These are phyloP conservation scores for Neonectria sp. DNA, from an alignment of 2,329 filamentous ascomycete genomes.

Conservation along the genomic window DNA sequence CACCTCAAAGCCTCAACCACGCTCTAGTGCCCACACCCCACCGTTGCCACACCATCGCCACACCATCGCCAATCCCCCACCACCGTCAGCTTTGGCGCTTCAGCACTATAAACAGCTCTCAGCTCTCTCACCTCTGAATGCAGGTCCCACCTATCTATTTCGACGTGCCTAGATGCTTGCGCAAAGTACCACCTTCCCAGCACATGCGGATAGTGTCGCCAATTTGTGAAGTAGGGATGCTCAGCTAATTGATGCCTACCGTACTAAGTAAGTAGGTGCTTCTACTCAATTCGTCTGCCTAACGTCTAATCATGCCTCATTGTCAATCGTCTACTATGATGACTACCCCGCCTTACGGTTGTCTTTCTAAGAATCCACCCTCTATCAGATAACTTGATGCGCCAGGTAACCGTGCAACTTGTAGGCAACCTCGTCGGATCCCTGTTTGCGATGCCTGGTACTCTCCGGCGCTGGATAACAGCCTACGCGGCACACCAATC, in stretches of 20 bases:
- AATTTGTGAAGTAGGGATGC: background rate
- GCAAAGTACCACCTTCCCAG: background rate
- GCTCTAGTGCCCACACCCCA: too few relatives aligned
- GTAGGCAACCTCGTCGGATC: background rate
- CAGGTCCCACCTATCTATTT: conserved; percentile 8
- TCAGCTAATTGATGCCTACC: background rate
- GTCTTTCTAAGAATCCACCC: background rate
- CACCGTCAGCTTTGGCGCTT: background rate
- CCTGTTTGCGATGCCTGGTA: background rate
- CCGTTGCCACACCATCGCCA: background rate
- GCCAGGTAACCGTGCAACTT: background rate
- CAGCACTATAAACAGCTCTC: background rate
- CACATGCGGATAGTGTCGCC: background rate
- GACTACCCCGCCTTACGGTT: background rate
- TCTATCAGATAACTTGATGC: too few relatives aligned
- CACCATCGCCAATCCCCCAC: conserved; percentile 14
- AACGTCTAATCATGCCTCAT: background rate
- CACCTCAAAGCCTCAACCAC: background rate
- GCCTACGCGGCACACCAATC: conserved; percentile 47
- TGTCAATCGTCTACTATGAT: background rate
- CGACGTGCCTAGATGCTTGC: background rate
- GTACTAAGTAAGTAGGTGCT: too few relatives aligned
- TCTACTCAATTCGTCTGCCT: background rate
- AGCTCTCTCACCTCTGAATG: background rate
- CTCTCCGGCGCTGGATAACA: background rate